phyloP scores from a whole-genome alignment of 768 basidiomycete species.

The Coprinellus micaceus region DNA sequence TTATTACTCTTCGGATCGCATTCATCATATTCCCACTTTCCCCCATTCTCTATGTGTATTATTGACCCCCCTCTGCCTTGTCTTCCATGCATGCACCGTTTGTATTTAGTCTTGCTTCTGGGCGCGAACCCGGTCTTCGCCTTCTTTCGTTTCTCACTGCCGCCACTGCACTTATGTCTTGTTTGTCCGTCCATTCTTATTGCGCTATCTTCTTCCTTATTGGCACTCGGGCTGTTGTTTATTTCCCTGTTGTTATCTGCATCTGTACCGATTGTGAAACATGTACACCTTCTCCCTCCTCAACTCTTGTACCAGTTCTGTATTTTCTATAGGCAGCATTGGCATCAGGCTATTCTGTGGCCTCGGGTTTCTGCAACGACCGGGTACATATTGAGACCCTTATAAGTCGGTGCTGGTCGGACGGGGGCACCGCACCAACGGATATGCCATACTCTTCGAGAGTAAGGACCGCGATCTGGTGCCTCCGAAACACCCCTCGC shows the following conservation, averaged over 20 bases:
- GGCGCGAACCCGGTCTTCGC: neutral
- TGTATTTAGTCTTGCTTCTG: neutral
- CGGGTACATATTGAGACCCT: too few relatives aligned
- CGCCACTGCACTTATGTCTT: neutral
- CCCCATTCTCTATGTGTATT: neutral
- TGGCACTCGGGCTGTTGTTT: neutral
- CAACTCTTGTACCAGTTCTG: neutral
- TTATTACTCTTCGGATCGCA: too few relatives aligned
- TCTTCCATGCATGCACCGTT: neutral
- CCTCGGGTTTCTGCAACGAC: too few relatives aligned
- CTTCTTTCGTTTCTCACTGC: neutral
- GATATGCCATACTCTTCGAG: too few relatives aligned
- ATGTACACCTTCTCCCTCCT: neutral
- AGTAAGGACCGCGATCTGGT: too few relatives aligned
- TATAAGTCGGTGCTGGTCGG: too few relatives aligned
- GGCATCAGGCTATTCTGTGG: too few relatives aligned
- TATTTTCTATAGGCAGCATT: too few relatives aligned
- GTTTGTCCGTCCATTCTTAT: neutral
- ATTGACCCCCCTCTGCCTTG: neutral
- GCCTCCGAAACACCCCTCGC: too few relatives aligned
- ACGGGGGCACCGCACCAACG: too few relatives aligned
- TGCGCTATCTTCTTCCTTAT: neutral
- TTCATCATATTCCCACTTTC: neutral
- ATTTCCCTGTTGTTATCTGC: neutral
- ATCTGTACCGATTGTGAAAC: conserved; percentile 1